These are phyloP conservation scores for Tuber aestivum DNA, from an alignment of 495 filamentous ascomycete species.

Conservation along the genomic window DNA sequence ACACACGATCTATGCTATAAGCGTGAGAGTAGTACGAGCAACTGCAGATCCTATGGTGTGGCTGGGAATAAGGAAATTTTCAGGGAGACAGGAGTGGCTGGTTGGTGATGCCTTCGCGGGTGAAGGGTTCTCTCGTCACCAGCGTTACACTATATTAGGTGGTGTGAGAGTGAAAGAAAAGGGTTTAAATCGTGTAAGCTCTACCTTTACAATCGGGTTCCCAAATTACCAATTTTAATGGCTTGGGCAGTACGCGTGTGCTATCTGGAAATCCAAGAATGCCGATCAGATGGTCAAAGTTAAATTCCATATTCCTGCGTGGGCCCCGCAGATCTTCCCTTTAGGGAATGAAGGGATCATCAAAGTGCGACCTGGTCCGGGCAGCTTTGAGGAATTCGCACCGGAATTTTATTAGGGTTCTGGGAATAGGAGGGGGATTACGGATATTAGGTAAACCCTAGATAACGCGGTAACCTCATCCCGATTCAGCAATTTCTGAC, in stretches of 20 bases:
- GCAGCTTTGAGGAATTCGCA: background rate
- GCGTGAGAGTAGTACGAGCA: background rate
- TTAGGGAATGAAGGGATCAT: background rate
- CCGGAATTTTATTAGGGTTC: background rate
- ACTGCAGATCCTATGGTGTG: background rate
- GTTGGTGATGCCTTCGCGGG: background rate
- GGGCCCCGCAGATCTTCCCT: background rate
- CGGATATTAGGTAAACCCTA: background rate
- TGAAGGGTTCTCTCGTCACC: background rate
- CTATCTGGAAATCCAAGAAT: background rate
- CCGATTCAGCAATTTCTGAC: background rate
- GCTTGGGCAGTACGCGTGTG: background rate
- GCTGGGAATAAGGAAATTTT: background rate
- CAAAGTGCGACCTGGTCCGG: background rate
- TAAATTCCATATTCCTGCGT: background rate
- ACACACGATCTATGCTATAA: background rate
- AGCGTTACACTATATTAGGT: background rate
- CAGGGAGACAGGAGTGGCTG: background rate
- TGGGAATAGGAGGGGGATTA: background rate
- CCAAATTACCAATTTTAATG: background rate
- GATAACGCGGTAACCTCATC: background rate
- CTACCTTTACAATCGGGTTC: background rate
- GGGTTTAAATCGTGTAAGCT: background rate
- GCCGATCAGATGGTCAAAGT: background rate
- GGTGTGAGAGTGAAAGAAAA: background rate